Base-by-base conservation (phyloP, 1,139 yeast genomes). In the Kluyveromyces marxianus region DNA sequence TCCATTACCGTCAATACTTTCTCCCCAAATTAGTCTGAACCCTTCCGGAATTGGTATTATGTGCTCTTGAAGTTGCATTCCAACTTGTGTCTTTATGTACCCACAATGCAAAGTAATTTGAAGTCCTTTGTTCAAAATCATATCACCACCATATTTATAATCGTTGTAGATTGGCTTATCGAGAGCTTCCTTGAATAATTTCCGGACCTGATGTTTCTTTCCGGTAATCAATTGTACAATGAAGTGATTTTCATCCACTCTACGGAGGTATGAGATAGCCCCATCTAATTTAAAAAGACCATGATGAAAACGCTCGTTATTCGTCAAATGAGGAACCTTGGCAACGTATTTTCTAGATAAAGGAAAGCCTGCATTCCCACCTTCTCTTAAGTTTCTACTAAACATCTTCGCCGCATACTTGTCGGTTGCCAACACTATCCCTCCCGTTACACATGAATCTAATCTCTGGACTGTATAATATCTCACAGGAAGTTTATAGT, bases 181-280 rank as follows among this genome's bases (percentile, higher is more conserved):
- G 5, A 66, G 41, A 1, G 40, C 48, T 2, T 49, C 37, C 3
- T 60, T 45, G 3, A 67, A 50, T 44, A 72, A 76, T 30, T 51
- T 48, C 35, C 78, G 55, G 21, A 74, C 63, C 48, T 74, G 79
- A 46, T 72, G 77, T 47, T 72, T 74, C 39, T 69, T 60, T 1
- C 78, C 78, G 0, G 77, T 71, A 1, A 58, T 49, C 7, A 73
- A 58, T 45, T 71, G 68, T 30, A 73, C 50, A 2, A 62, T 45
- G 4, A 54, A 58, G 56, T 45, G 69, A 39, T 51, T 48, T 7
- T 56, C 52, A 28, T 51, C 57, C 29, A 57, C 45, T 26, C 51
- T 47, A 41, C 50, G 53, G 36, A 51, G 59, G 37, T 50, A 48
- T 10, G 57, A 50, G 8, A 47, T 39, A 54, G 53, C 56, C 3